Evolutionary conservation across 768 basidiomycete genomes (phyloP).

Genomic region (Chalciporus chontae): DNA sequence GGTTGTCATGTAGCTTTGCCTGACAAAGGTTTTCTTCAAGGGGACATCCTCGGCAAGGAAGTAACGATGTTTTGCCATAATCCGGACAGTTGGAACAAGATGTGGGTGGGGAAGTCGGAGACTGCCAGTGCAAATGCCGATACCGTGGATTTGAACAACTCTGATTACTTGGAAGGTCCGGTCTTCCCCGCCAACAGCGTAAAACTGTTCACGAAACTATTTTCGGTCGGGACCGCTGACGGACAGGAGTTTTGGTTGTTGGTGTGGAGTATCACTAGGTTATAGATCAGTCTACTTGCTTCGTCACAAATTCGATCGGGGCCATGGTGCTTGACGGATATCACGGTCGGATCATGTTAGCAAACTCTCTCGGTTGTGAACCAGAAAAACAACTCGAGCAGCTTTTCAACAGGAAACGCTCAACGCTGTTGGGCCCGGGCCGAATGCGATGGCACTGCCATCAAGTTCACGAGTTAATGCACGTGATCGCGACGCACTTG

Average conservation of each 20-base stretch:
- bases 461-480: not conserved
- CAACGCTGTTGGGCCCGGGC: too few relatives aligned
- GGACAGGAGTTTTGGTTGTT: conserved; percentile 5
- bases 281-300: conserved; percentile 4
- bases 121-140: not conserved
- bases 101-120: conserved; percentile 20
- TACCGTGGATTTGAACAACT: not conserved
- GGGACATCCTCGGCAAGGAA: conserved; percentile 1
- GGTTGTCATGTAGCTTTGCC: conserved; percentile 24
- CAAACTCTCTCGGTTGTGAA: too few relatives aligned
- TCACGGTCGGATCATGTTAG: too few relatives aligned
- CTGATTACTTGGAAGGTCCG: not conserved
- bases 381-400: too few relatives aligned
- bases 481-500: conserved; percentile 29
- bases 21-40: conserved; percentile 6
- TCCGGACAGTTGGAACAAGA: conserved; percentile 25
- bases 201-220: conserved; percentile 26
- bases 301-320: too few relatives aligned
- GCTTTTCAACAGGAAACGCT: too few relatives aligned
- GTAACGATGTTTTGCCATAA: conserved; percentile 22
- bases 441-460: not conserved
- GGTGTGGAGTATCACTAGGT: conserved; percentile 20
- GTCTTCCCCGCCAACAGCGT: conserved; percentile 33
- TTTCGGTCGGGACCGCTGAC: not conserved
- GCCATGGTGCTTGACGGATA: too few relatives aligned